A percentile compares a stretch with the other conserved stretches of the same genome.
Conservation (phyloP, 2,329 filamentous ascomycete genomes). For the Incumbomyces delicatus region DNA sequence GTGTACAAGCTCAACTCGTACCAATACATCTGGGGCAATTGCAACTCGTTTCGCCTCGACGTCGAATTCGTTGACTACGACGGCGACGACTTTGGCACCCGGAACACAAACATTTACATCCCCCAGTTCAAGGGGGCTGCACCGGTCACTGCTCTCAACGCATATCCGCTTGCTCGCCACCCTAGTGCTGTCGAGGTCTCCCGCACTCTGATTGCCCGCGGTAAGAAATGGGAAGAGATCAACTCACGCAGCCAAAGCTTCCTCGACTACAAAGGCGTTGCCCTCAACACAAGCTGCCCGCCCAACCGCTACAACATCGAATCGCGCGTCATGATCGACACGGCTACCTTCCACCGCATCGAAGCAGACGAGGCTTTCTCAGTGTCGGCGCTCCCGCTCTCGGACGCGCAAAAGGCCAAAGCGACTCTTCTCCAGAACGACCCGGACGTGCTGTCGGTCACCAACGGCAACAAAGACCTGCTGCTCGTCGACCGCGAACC, state of each 20-base stretch:
- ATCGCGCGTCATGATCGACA: constrained; percentile 83
- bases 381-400: neutral
- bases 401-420: constrained; percentile 27
- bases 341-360: constrained; percentile 69
- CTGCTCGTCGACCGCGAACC: constrained; percentile 46
- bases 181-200: constrained; percentile 58
- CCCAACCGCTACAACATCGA: constrained; percentile 49
- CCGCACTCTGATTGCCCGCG: constrained; percentile 62
- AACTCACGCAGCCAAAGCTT: constrained; percentile 77
- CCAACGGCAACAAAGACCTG: constrained; percentile 43
- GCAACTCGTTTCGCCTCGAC: constrained; percentile 64
- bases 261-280: constrained; percentile 65
- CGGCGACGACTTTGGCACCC: constrained; percentile 73
- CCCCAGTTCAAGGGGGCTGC: constrained; percentile 66
- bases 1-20: constrained; percentile 64
- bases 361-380: constrained; percentile 33
- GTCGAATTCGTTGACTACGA: constrained; percentile 84
- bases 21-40: constrained; percentile 53
- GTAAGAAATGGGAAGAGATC: constrained; percentile 72
- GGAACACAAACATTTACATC: constrained; percentile 59
- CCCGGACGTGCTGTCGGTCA: constrained; percentile 43
- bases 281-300: constrained; percentile 55
- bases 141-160: constrained; percentile 68
- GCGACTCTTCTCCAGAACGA: constrained; percentile 5
- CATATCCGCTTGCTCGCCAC: constrained; percentile 73